A percentile compares a stretch with the other conserved stretches of the same genome.
Evolutionary conservation across 2,329 filamentous ascomycete species (phyloP).

Genomic region (Talaromyces funiculosus): DNA sequence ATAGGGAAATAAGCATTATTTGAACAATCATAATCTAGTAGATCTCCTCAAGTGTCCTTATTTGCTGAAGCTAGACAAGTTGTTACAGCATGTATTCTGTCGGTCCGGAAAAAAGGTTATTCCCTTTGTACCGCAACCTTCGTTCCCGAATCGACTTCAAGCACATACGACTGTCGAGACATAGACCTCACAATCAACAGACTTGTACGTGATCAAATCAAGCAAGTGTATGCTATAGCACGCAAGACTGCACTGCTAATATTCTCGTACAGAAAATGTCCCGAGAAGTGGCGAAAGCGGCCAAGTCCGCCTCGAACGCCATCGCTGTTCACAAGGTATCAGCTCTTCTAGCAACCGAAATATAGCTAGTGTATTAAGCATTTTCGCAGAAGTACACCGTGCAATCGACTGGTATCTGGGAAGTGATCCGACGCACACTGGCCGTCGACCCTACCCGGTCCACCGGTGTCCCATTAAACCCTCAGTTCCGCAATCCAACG

Average conservation of each 20-base stretch:
- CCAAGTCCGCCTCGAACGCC: constrained; percentile 33
- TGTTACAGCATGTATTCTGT: not conserved
- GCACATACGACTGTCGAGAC: not conserved
- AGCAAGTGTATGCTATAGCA: not conserved
- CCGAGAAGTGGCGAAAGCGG: constrained; percentile 34
- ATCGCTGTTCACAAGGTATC: constrained; percentile 35
- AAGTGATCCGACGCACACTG: constrained; percentile 68
- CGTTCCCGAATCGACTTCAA: not conserved
- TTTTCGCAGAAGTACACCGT: constrained; percentile 85
- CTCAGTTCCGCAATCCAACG: constrained; percentile 81
- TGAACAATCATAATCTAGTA: not conserved
- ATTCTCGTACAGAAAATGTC: constrained; percentile 24
- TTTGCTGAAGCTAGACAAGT: not conserved
- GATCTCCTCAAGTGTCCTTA: not conserved
- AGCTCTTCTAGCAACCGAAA: not conserved
- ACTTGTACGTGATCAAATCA: not conserved
- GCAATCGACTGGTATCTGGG: constrained; percentile 85
- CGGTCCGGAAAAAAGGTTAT: constrained; percentile 12
- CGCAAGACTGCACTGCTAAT: not conserved
- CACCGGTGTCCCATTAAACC: constrained; percentile 86
- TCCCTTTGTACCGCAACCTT: not conserved
- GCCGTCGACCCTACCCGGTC: constrained; percentile 84
- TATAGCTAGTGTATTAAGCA: not conserved
- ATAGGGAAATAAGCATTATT: not conserved
- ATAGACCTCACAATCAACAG: not conserved